These are phyloP conservation scores for Vanderwaltozyma tropicalis DNA, from an alignment of 805 yeast species.

Conservation along the genomic window DNA sequence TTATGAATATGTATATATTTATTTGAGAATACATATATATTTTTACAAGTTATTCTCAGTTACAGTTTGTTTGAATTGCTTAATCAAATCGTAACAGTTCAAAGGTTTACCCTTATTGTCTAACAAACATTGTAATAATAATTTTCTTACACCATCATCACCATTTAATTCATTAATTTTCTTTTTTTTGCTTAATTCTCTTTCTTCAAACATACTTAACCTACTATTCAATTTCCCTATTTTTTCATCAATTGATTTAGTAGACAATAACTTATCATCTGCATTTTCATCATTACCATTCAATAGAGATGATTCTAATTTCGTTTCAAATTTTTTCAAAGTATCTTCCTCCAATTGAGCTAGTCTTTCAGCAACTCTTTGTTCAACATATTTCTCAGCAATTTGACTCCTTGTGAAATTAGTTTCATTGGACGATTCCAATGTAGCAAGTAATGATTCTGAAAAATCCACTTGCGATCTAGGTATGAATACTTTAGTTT, in stretches of 20 bases:
- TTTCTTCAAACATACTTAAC: conserved; percentile 30
- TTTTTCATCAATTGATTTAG: conserved; percentile 32
- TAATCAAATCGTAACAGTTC: conserved; percentile 76
- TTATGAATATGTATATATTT: not conserved
- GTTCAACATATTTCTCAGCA: conserved; percentile 55
- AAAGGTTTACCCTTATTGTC: conserved; percentile 55
- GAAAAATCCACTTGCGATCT: conserved; percentile 59
- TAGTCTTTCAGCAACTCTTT: conserved; percentile 50
- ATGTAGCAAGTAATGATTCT: conserved; percentile 50
- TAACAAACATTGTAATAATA: conserved; percentile 47
- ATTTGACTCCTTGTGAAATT: conserved; percentile 63
- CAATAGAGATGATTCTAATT: conserved; percentile 35
- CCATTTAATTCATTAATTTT: conserved; percentile 13
- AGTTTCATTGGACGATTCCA: conserved; percentile 53
- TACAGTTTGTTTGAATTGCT: conserved; percentile 43
- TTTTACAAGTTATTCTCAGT: not conserved
- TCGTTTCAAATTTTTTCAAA: conserved; percentile 39
- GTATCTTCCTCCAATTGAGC: conserved; percentile 45
- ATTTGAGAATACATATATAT: not conserved
- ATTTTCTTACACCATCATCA: conserved; percentile 33
- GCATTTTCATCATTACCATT: conserved; percentile 23
- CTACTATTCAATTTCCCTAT: conserved; percentile 30
- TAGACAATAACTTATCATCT: conserved; percentile 17
- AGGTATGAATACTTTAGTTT: conserved; percentile 52
- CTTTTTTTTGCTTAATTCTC: conserved; percentile 16